Conservation (phyloP, 2,329 filamentous ascomycete genomes). For the Cercospora brassicicola region DNA sequence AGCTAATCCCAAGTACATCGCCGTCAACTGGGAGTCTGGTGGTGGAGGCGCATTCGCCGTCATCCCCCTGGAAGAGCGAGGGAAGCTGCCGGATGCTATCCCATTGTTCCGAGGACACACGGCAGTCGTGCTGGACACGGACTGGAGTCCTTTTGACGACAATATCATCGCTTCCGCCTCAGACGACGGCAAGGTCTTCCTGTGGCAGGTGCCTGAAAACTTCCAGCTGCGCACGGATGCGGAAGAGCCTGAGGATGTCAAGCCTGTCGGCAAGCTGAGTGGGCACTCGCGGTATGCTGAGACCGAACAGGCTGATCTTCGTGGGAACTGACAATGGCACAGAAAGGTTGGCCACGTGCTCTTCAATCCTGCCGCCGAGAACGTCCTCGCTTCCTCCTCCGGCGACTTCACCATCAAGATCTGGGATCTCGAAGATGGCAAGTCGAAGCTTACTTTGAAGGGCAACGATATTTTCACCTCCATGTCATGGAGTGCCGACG, state of each 20-base stretch:
- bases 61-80: constrained; percentile 83
- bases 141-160: constrained; percentile 99
- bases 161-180: constrained; percentile 87
- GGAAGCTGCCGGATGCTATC: constrained; percentile 87
- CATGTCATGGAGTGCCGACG: constrained; percentile 90
- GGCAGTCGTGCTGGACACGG: constrained; percentile 90
- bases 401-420: constrained; percentile 94
- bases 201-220: constrained; percentile 89
- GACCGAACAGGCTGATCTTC: not conserved
- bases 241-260: constrained; percentile 79
- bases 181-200: constrained; percentile 93
- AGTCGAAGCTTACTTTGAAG: constrained; percentile 72
- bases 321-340: constrained; percentile 33
- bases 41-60: constrained; percentile 97
- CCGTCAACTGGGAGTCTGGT: constrained; percentile 97
- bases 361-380: constrained; percentile 95
- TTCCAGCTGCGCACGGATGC: constrained; percentile 82
- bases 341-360: constrained; percentile 98
- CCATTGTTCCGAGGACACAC: constrained; percentile 96
- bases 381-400: constrained; percentile 90
- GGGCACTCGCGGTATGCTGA: constrained; percentile 76
- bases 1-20: constrained; percentile 92
- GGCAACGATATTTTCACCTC: constrained; percentile 93
- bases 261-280: constrained; percentile 75
- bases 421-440: constrained; percentile 85